Percentiles rank a stretch among this genome's conserved stretches.
Conservation (phyloP, 176 grass and related monocot species). For the Aechmea fasciata region DNA sequence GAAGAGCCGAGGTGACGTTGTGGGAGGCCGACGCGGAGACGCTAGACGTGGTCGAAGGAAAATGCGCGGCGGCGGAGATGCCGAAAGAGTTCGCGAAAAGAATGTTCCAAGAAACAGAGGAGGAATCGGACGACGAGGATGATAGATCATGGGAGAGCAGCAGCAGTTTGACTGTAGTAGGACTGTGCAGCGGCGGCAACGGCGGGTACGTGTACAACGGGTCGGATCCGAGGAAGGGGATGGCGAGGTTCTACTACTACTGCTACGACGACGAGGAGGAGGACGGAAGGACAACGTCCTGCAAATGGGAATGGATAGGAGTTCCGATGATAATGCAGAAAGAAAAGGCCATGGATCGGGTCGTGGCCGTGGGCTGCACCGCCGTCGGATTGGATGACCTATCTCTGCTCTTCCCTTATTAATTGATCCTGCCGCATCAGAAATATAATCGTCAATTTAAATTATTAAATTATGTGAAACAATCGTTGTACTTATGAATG, state of each 20-base stretch:
- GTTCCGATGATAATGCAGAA: not conserved
- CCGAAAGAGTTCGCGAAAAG: slow-evolving; percentile 41
- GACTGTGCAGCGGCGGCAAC: slow-evolving; percentile 38
- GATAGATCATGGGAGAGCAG: slow-evolving; percentile 15
- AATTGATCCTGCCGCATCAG: too few relatives aligned
- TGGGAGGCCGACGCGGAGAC: slow-evolving; percentile 61
- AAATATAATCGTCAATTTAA: too few relatives aligned
- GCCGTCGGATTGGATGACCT: slow-evolving; percentile 45
- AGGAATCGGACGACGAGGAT: slow-evolving; percentile 29
- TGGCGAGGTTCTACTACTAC: slow-evolving; percentile 47
- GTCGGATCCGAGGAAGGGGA: slow-evolving; percentile 41
- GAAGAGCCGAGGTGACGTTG: slow-evolving; percentile 24
- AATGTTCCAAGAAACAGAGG: slow-evolving; percentile 32
- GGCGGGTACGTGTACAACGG: slow-evolving; percentile 91
- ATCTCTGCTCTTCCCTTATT: not conserved
- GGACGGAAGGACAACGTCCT: not conserved
- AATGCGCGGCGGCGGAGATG: slow-evolving; percentile 27
- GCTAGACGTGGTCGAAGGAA: slow-evolving; percentile 15
- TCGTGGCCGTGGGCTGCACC: slow-evolving; percentile 23
- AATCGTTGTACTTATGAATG: too few relatives aligned
- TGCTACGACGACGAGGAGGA: not conserved
- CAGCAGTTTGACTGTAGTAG: slow-evolving; percentile 25
- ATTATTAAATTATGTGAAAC: too few relatives aligned
- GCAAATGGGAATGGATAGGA: too few relatives aligned
- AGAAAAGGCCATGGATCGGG: slow-evolving; percentile 24